Conservation (phyloP, 768 basidiomycete species). For the Termitomyces sp. region DNA sequence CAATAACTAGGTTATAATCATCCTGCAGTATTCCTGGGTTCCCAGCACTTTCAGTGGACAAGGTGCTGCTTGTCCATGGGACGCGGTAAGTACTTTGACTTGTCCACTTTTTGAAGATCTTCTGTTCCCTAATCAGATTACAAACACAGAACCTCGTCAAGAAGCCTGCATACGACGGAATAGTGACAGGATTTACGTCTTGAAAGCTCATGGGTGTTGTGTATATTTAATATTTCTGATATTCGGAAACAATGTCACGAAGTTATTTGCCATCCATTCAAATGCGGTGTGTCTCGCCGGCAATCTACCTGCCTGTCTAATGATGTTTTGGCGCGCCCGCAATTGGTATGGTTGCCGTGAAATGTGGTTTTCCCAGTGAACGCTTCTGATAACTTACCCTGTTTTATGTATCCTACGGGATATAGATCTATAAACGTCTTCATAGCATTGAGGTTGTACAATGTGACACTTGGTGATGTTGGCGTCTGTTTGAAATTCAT, state of each 20-base stretch:
- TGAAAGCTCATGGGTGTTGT: background rate
- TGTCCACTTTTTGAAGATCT: background rate
- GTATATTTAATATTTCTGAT: background rate
- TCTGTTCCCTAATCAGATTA: slow-evolving; percentile 17
- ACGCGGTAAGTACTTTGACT: slow-evolving; percentile 1
- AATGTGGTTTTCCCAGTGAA: background rate
- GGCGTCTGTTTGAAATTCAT: background rate
- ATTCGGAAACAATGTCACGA: background rate
- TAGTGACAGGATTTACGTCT: slow-evolving; percentile 28
- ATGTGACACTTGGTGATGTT: background rate
- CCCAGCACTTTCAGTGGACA: slow-evolving; percentile 32
- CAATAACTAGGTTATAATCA: background rate
- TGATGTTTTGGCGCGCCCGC: background rate
- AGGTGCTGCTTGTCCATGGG: slow-evolving; percentile 29
- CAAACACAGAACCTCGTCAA: slow-evolving; percentile 30
- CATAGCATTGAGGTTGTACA: too few relatives aligned
- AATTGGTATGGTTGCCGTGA: background rate
- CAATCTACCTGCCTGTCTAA: background rate
- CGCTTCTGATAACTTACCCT: background rate
- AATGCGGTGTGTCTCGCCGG: background rate
- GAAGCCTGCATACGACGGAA: slow-evolving; percentile 44
- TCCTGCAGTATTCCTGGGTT: slow-evolving; percentile 33
- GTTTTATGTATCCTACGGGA: background rate
- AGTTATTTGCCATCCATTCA: background rate
- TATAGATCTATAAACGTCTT: too few relatives aligned